Evolutionary conservation across 208 protist genomes (phyloP), one percentile per base, ranked within the genome.

Genomic region (Trypanosoma platydactyli): DNA sequence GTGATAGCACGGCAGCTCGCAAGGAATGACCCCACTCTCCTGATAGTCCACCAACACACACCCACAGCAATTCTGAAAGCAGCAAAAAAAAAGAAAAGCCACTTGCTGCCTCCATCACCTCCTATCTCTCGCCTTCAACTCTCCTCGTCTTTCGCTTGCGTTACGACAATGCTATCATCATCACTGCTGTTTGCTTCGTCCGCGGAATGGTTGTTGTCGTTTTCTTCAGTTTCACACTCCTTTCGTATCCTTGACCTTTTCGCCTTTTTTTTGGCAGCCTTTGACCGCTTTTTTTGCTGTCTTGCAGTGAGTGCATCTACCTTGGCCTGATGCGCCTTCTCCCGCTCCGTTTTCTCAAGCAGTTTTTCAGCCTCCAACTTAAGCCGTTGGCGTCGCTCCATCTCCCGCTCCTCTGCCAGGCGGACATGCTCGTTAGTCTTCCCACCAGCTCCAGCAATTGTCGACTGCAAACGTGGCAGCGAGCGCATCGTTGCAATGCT

Each of bases 381-480:
- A 27, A 89, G 54, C 35, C 83, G 78, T 22, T 81, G 71, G 42
- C 78, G 79, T 1, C 89, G 77, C 67, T 79, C 46, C 55, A 66
- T 69, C 49, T 92, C 89, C 20, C 73, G 73, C 58, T 92, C 84
- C 54, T 91, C 77, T 12, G 81, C 80, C 16, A 87, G 72, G 38
- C 89, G 81, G 11, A 80, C 79, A 29, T 76, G 68, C 12, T 78
- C 81, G 51, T 92, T 92, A 3, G 89, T 95, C 59, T 89, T 90
- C 11, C 86, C 86, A 38, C 86, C 84, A 0, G 86, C 89, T 16
- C 89, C 89, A 27, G 89, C 89, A 55, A 92, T 92, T 41, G 86
- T 92, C 7, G 89, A 95, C 35, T 79, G 86, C 42, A 91, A 74
- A 18, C 83, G 80, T 29, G 89, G 83, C 27, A 95, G 60, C 2